A percentile compares a stretch with the other conserved stretches of the same genome.
Evolutionary conservation across 192 early-diverging fungal genomes (phyloP).

Genomic region (Funneliformis mosseae): DNA sequence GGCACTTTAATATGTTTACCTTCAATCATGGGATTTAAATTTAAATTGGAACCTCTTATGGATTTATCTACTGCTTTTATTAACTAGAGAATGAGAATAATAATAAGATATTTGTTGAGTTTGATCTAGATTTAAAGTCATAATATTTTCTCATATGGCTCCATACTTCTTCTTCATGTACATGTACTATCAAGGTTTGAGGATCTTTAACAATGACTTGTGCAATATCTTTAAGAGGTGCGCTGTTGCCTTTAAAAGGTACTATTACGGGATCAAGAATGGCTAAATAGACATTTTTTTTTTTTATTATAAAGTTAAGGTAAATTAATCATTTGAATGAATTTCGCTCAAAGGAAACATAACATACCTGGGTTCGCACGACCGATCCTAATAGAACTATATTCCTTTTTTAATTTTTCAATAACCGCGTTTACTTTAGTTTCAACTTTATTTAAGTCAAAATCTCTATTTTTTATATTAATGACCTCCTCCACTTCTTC

Average conservation of each 20-base stretch:
- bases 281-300: slow-evolving; percentile 41
- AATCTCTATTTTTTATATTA: slow-evolving; percentile 42
- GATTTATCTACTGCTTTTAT: slow-evolving; percentile 67
- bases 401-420: slow-evolving; percentile 65
- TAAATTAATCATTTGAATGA: background rate
- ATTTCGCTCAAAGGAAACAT: background rate
- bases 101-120: background rate
- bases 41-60: slow-evolving; percentile 75
- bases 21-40: slow-evolving; percentile 79
- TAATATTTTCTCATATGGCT: background rate
- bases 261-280: slow-evolving; percentile 75
- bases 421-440: slow-evolving; percentile 61
- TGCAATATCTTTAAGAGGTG: slow-evolving; percentile 65
- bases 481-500: slow-evolving; percentile 19
- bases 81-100: slow-evolving; percentile 33
- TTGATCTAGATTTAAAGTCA: background rate
- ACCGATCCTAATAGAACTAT: slow-evolving; percentile 65
- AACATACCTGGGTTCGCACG: slow-evolving; percentile 71
- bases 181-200: slow-evolving; percentile 76
- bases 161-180: slow-evolving; percentile 72
- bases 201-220: slow-evolving; percentile 83
- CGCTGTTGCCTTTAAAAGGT: slow-evolving; percentile 54
- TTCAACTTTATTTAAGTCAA: slow-evolving; percentile 61
- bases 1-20: slow-evolving; percentile 72
- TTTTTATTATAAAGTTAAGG: background rate